These are phyloP conservation scores for Bruguiera gymnorhiza DNA, from an alignment of 345 rosid species.

Conservation along the genomic window DNA sequence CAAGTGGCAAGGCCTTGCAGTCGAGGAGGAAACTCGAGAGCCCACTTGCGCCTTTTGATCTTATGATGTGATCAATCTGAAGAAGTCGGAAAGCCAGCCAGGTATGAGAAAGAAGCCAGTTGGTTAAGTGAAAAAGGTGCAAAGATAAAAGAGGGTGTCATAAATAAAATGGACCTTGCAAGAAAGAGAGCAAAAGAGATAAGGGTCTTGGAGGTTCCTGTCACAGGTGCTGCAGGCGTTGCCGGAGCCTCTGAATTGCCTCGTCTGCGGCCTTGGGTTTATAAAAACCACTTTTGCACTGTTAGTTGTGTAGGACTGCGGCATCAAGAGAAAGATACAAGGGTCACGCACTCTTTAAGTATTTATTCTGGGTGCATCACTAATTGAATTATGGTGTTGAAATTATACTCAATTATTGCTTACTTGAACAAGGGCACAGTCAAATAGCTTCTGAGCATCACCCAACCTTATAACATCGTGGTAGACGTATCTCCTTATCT, in stretches of 20 bases:
- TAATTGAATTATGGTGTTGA: not conserved
- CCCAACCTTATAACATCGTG: slow-evolving; percentile 68
- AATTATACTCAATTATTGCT: slow-evolving; percentile 9
- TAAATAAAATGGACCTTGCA: slow-evolving; percentile 68
- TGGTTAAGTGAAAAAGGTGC: not conserved
- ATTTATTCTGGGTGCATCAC: not conserved
- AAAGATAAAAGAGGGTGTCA: slow-evolving; percentile 23
- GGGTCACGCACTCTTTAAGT: not conserved
- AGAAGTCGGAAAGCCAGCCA: not conserved
- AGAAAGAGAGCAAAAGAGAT: slow-evolving; percentile 70
- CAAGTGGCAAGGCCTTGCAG: slow-evolving; percentile 60
- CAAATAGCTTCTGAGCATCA: slow-evolving; percentile 66
- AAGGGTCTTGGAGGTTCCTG: slow-evolving; percentile 66
- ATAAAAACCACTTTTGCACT: slow-evolving; percentile 79
- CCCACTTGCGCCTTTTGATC: slow-evolving; percentile 42
- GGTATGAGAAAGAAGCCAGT: slow-evolving; percentile 9
- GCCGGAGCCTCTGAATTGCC: slow-evolving; percentile 63
- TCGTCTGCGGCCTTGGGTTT: slow-evolving; percentile 69
- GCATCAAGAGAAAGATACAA: not conserved
- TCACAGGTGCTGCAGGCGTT: slow-evolving; percentile 66
- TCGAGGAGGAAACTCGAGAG: slow-evolving; percentile 55
- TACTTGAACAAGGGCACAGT: slow-evolving; percentile 80
- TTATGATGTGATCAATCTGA: slow-evolving; percentile 56
- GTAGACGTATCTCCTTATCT: slow-evolving; percentile 90
- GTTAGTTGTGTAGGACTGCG: slow-evolving; percentile 74